Base-by-base conservation (phyloP, 805 yeast genomes). In the Torulaspora gathmanii region DNA sequence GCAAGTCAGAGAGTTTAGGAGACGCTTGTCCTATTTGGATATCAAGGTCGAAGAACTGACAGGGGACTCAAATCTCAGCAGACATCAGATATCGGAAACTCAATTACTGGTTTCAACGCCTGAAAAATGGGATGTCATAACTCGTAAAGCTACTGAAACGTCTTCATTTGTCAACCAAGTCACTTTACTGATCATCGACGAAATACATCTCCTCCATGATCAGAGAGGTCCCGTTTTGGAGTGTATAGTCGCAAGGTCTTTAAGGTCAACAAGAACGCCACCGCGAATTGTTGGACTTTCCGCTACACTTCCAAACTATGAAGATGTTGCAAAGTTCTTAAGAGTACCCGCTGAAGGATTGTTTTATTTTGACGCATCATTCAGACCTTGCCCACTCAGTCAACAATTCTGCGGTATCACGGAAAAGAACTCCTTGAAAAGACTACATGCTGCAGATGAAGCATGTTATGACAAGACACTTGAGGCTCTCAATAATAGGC, bases 61-160 rank as follows among this genome's bases (percentile, higher is more conserved):
- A 1, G 99, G 98, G 58, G 99, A 91, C 57, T 78, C 88, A 8
- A 79, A 81, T 41, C 67, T 91, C 47, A 80, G 89, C 1, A 82
- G 78, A 54, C 80, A 77, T 49, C 95, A 91, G 61, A 81, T 91
- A 25, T 65, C 75, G 1, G 81, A 81, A 35, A 84, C 96, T 0
- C 96, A 91, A 55, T 66, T 91, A 4, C 69, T 91, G 39, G 95
- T 91, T 1, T 86, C 96, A 0, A 91, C 99, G 0, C 98, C 98
- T 0, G 99, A 93, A 60, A 91, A 90, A 60, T 91, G 98, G 98
- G 98, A 93, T 68, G 86, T 93, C 16, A 82, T 90, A 12, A 90
- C 96, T 0, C 75, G 99, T 68, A 91, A 91, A 57, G 73, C 75
- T 34, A 72, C 79, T 16, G 91, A 86, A 48, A 70, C 78, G 3